Base-by-base conservation (phyloP, 768 basidiomycete genomes). In the Pulveroboletus sp. region DNA sequence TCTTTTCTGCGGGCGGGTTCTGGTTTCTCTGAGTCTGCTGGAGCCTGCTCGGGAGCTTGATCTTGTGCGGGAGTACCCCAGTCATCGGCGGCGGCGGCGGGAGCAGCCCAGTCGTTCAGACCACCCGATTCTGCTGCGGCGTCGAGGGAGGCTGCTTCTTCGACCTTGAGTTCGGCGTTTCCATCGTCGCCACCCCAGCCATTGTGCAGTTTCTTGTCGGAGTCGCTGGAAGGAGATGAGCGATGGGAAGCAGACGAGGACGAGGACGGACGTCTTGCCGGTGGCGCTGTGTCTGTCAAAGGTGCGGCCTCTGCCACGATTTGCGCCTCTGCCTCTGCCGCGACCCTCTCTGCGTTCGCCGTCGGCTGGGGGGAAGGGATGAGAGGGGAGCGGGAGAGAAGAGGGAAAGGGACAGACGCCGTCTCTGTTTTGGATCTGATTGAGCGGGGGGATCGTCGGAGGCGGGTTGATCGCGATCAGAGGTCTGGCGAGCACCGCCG, bases 151-250 rank as follows among this genome's bases (percentile, higher is more conserved):
- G 86, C 95, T 24, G 80, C 85, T 51, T 82, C 71, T 68, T 97
- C 94, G 29, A 76, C 78, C 72, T 85, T 85, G 63, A 91, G 78
- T 71, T 97, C 95, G 32, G 86, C 69, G 58, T 74, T 78, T 59
- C 88, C 92, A 60, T 93, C 89, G 56, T 93, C 91, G 35, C 88
- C 90, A 56, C 95, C 95, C 95, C 95, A 98, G 57, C 85, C 86
- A 65, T 92, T 88, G 68, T 91, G 87, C 61, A 94, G 73, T 75
- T 91, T 92, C 80, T 97, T 98, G 59, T 93, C 89, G 38, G 90
- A 86, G 73, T 98, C 95, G 68, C 90, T 93, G 55, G 12, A 50
- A 41, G 50, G 29, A 47, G 51, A 49, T 55, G 52, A 53, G 54
- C 41, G 50, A 45, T 39, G 24, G 20, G 38, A 46, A 4, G 45